phyloP scores from a whole-genome alignment of 1,284 basidiomycete genomes.

The Somion occarium region DNA sequence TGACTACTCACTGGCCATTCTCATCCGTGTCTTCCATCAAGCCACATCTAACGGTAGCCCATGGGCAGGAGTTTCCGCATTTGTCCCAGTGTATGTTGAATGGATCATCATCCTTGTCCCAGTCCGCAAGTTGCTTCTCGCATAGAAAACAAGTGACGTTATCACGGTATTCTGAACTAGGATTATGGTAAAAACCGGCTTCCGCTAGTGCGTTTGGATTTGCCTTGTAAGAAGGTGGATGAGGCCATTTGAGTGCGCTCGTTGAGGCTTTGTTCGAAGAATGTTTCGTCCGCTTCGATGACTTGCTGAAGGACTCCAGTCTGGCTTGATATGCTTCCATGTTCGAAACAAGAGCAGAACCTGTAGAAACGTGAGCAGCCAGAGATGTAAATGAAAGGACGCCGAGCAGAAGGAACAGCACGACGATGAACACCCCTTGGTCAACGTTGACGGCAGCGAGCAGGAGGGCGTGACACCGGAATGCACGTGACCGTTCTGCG shows the following conservation, averaged over 20 bases:
- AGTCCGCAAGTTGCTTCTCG: constrained; percentile 69
- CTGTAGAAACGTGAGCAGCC: background rate
- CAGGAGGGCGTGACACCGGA: constrained; percentile 10
- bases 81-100: constrained; percentile 71
- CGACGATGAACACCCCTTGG: no score
- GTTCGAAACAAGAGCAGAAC: constrained; percentile 1
- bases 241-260: constrained; percentile 59
- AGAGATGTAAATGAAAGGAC: no score
- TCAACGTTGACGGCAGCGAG: no score
- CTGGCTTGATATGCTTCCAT: constrained; percentile 58
- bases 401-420: no score
- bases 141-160: constrained; percentile 76
- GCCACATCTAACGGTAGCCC: constrained; percentile 75
- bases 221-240: constrained; percentile 53
- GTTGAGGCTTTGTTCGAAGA: constrained; percentile 30
- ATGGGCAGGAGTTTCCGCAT: constrained; percentile 59
- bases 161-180: constrained; percentile 57
- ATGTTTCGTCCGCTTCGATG: constrained; percentile 36
- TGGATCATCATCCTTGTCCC: constrained; percentile 79
- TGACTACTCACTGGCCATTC: constrained; percentile 45
- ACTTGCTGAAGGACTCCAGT: constrained; percentile 55
- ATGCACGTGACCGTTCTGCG: no score
- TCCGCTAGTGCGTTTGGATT: constrained; percentile 69
- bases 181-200: constrained; percentile 80
- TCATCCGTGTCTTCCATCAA: constrained; percentile 49